Conservation (phyloP, 768 basidiomycete species). For the Amanita muscaria region DNA sequence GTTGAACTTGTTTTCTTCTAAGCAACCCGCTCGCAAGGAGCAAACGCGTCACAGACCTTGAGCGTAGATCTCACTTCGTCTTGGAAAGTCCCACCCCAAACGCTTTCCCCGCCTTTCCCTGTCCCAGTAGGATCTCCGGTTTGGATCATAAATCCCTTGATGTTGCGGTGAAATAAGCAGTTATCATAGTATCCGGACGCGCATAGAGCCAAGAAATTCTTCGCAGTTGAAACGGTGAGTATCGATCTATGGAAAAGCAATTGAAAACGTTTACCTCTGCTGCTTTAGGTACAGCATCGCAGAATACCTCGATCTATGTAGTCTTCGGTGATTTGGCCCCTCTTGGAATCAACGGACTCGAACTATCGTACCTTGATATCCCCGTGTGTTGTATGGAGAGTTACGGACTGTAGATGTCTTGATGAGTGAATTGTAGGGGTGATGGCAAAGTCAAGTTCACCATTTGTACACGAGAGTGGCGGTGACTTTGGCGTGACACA, state of each 20-base stretch:
- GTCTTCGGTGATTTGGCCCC: background rate
- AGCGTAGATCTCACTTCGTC: conserved; percentile 93
- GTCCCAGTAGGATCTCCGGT: conserved; percentile 84
- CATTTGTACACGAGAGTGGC: too few species aligned
- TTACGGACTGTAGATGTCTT: conserved; percentile 67
- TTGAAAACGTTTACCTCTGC: conserved; percentile 66
- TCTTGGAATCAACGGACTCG: conserved; percentile 2
- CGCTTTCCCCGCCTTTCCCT: conserved; percentile 94
- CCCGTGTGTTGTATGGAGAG: conserved; percentile 87
- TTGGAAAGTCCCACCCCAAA: conserved; percentile 87
- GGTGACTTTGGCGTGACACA: too few species aligned
- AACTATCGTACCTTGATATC: conserved; percentile 67
- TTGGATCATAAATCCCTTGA: conserved; percentile 94
- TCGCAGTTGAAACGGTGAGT: too few species aligned
- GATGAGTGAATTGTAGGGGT: too few species aligned
- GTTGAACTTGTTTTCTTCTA: conserved; percentile 63
- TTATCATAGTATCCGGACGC: conserved; percentile 83
- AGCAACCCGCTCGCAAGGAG: conserved; percentile 10
- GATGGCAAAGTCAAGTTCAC: too few species aligned
- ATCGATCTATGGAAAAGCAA: too few species aligned
- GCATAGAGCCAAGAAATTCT: conserved; percentile 94
- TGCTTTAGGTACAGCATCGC: conserved; percentile 91
- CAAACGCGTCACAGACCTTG: conserved; percentile 48
- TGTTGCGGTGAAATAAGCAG: conserved; percentile 88
- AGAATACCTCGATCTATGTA: conserved; percentile 89